A percentile compares a stretch with the other conserved stretches of the same genome.
Conservation (phyloP, 225 moss, liverwort and hornwort species). For the Climacium dendroides region DNA sequence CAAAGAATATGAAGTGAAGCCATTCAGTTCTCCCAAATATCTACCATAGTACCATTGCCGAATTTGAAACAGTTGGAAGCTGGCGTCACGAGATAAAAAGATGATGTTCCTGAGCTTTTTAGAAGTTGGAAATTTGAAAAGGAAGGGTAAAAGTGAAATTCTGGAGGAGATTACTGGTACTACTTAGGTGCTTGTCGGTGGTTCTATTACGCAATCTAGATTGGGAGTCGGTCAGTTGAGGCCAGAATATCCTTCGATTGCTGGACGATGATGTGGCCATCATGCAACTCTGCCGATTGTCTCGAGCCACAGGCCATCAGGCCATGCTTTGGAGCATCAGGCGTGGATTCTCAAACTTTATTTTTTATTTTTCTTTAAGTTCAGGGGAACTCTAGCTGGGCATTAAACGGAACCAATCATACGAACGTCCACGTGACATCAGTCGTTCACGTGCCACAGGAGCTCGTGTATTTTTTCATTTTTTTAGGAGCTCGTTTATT, state of each 20-base stretch:
- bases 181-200: background rate
- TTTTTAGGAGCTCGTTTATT: too few species aligned
- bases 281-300: background rate
- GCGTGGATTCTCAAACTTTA: background rate
- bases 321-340: background rate
- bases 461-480: background rate
- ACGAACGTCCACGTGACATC: background rate
- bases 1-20: too few species aligned
- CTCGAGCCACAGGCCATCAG: background rate
- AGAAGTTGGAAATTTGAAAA: too few species aligned
- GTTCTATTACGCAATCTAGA: background rate
- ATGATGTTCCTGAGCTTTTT: too few species aligned
- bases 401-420: background rate
- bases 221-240: too few species aligned
- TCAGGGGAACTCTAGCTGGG: background rate
- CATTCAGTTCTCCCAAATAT: background rate
- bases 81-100: too few species aligned
- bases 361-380: too few species aligned
- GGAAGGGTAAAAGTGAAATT: background rate
- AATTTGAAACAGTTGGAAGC: background rate
- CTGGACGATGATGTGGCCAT: background rate
- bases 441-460: background rate
- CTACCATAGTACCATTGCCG: background rate
- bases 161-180: background rate
- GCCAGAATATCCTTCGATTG: too few species aligned